Evolutionary conservation across 2,329 filamentous ascomycete species (phyloP).

Genomic region (Truncatella angustata): DNA sequence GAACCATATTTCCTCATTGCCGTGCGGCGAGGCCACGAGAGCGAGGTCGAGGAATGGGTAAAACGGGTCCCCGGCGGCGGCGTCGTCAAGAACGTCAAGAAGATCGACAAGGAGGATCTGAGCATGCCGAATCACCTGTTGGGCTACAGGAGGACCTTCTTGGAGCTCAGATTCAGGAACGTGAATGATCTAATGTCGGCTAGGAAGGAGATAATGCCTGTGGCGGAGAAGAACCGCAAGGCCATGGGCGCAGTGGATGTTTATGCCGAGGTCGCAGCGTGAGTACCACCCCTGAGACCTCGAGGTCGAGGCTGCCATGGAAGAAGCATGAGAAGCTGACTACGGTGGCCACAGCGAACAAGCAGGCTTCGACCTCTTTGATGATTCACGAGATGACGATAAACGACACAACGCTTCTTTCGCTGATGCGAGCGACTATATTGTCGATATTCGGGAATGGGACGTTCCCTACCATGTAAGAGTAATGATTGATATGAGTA

Average conservation of each 20-base stretch:
- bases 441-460: constrained; percentile 98
- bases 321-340: not conserved
- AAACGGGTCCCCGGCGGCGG: constrained; percentile 76
- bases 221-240: constrained; percentile 96
- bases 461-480: constrained; percentile 99
- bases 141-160: constrained; percentile 83
- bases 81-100: constrained; percentile 73
- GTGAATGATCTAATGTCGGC: constrained; percentile 84
- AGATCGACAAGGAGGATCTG: constrained; percentile 88
- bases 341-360: constrained; percentile 25
- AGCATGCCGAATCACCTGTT: constrained; percentile 93
- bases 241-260: constrained; percentile 96
- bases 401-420: constrained; percentile 72
- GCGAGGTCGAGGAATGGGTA: constrained; percentile 95
- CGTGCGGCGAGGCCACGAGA: constrained; percentile 81
- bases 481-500: constrained; percentile 93
- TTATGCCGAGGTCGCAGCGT: constrained; percentile 94
- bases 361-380: constrained; percentile 81
- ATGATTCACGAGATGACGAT: constrained; percentile 79
- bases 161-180: constrained; percentile 85
- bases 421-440: constrained; percentile 90
- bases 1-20: constrained; percentile 95
- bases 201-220: constrained; percentile 77
- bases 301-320: too few relatives aligned
- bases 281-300: constrained; percentile 35